A percentile compares a stretch with the other conserved stretches of the same genome.
These are phyloP conservation scores for Cutaneotrichosporon sp. DNA, from an alignment of 1,284 basidiomycete species.

Conservation along the genomic window DNA sequence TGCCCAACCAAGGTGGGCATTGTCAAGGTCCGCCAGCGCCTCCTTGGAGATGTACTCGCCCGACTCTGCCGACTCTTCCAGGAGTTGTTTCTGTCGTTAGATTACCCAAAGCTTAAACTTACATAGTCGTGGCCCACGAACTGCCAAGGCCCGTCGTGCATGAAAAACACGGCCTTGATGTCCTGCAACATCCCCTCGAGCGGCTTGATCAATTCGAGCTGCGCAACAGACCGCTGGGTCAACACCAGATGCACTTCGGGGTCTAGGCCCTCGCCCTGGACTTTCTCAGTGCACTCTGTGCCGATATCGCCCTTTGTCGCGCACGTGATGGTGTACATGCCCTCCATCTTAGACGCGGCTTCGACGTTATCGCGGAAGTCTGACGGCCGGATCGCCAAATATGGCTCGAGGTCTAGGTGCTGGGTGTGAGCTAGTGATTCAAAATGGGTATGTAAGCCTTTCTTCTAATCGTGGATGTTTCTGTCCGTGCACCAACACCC, in stretches of 20 bases:
- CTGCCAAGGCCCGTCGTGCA: conserved; percentile 50
- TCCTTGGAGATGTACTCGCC: conserved; percentile 43
- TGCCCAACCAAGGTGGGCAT: conserved; percentile 47
- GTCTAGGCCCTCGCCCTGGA: conserved; percentile 36
- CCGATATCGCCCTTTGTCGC: conserved; percentile 14
- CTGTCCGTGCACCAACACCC: no score
- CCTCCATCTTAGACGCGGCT: conserved; percentile 30
- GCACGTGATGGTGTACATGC: conserved; percentile 49
- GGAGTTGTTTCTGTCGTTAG: conserved; percentile 33
- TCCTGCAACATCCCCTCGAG: conserved; percentile 38
- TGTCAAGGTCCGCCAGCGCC: conserved; percentile 32
- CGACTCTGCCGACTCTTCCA: conserved; percentile 40
- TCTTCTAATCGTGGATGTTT: no score
- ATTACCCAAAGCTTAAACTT: conserved; percentile 23
- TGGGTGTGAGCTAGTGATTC: conserved; percentile 17
- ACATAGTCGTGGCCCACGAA: conserved; percentile 51
- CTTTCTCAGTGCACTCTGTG: conserved; percentile 28
- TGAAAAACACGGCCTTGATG: conserved; percentile 43
- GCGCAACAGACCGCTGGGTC: conserved; percentile 35
- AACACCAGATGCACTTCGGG: conserved; percentile 36
- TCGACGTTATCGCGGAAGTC: conserved; percentile 28
- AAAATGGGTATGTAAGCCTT: no score
- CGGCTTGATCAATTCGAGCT: conserved; percentile 38
- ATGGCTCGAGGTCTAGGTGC: conserved; percentile 50
- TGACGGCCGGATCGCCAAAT: conserved; percentile 39